phyloP scores from a whole-genome alignment of 2,329 filamentous ascomycete genomes.

The Penicillium sp. region DNA sequence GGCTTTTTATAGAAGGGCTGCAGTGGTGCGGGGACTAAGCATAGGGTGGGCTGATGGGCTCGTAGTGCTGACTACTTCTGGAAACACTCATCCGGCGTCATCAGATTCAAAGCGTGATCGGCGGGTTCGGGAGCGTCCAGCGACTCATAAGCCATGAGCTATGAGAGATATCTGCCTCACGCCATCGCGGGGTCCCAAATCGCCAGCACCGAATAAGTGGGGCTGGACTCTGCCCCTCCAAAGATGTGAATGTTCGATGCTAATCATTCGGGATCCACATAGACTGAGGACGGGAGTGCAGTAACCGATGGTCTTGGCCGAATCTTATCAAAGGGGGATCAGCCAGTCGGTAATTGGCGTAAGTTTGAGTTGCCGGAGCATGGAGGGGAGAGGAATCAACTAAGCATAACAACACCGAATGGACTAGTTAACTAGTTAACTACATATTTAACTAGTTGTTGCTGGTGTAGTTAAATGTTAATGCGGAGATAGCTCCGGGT shows the following conservation, averaged over 20 bases:
- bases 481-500: neutral
- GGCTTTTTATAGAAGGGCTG: constrained; percentile 10
- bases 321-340: neutral
- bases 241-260: neutral
- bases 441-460: too few relatives aligned
- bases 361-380: neutral
- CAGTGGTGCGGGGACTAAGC: constrained; percentile 13
- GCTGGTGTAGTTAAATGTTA: neutral
- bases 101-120: constrained; percentile 7
- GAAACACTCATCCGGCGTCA: constrained; percentile 10
- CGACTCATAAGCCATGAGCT: neutral
- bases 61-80: constrained; percentile 4
- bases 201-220: constrained; percentile 8
- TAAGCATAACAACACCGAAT: neutral
- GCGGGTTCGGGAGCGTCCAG: constrained; percentile 6
- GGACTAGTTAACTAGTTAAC: too few relatives aligned
- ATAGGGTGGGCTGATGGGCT: constrained; percentile 9
- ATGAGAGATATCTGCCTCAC: constrained; percentile 6
- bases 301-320: neutral
- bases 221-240: constrained; percentile 4
- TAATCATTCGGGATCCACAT: neutral
- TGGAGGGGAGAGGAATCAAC: neutral
- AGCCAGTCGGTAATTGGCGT: neutral
- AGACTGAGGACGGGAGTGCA: constrained; percentile 1
- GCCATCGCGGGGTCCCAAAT: constrained; percentile 20